Conservation (phyloP, 2,329 filamentous ascomycete genomes). For the Fusarium nelsonii region DNA sequence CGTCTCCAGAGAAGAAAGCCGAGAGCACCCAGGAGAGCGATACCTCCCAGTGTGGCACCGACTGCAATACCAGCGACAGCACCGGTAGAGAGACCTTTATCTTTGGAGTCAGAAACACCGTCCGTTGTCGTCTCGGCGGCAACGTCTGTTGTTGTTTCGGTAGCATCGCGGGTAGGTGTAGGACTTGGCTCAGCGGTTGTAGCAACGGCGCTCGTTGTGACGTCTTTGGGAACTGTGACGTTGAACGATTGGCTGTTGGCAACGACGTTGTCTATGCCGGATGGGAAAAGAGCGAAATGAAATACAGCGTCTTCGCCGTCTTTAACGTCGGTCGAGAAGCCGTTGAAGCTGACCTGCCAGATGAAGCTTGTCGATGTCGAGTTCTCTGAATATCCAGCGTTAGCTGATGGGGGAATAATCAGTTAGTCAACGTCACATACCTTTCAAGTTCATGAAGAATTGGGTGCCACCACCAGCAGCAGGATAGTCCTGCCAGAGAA, state of each 20-base stretch:
- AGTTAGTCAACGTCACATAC: background rate
- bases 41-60: conserved; percentile 40
- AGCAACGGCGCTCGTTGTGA: conserved; percentile 5
- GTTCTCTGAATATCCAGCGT: conserved; percentile 30
- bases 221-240: conserved; percentile 27
- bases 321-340: conserved; percentile 17
- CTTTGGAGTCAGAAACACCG: background rate
- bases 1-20: conserved; percentile 45
- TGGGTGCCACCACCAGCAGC: conserved; percentile 12
- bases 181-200: conserved; percentile 10
- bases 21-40: conserved; percentile 27
- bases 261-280: conserved; percentile 23
- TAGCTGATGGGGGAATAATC: background rate
- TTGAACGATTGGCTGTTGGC: conserved; percentile 42
- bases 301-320: conserved; percentile 35
- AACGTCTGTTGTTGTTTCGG: conserved; percentile 8
- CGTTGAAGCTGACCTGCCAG: conserved; percentile 37
- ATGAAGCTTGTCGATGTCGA: conserved; percentile 38
- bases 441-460: conserved; percentile 11
- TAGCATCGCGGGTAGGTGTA: background rate
- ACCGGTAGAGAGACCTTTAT: conserved; percentile 33
- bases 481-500: conserved; percentile 45
- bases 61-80: conserved; percentile 47
- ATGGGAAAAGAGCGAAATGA: conserved; percentile 33
- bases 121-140: conserved; percentile 9